Conservation (phyloP, 352 stramenopile genomes). For the Phytopythium helicoides region DNA sequence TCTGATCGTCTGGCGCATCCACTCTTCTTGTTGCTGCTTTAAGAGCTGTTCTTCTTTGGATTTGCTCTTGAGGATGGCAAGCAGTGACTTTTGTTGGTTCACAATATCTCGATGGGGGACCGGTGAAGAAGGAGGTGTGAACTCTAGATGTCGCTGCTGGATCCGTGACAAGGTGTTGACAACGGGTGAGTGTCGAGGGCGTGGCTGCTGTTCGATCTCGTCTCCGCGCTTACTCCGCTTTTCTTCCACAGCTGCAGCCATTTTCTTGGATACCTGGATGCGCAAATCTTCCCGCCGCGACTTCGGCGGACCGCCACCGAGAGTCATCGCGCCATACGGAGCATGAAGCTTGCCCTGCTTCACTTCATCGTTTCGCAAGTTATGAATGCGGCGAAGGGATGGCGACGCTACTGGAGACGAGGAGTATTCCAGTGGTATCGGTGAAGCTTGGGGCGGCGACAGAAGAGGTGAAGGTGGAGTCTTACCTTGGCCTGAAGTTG, state of each 20-base stretch:
- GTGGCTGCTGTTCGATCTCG: constrained; percentile 3
- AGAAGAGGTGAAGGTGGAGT: constrained; percentile 1
- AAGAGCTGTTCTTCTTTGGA: constrained; percentile 62
- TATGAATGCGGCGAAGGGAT: constrained; percentile 22
- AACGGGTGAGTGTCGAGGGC: neutral
- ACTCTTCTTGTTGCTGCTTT: constrained; percentile 73
- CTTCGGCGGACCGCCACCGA: constrained; percentile 7
- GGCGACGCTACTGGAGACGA: constrained; percentile 26
- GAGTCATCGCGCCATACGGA: neutral
- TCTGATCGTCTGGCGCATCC: constrained; percentile 53
- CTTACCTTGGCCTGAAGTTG: neutral
- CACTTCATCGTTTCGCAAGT: constrained; percentile 15
- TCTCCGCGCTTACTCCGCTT: neutral
- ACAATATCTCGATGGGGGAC: constrained; percentile 62
- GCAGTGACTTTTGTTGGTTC: constrained; percentile 53
- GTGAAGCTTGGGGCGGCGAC: constrained; percentile 1
- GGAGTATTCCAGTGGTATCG: constrained; percentile 30
- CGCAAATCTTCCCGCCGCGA: constrained; percentile 56
- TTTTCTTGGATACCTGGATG: constrained; percentile 81
- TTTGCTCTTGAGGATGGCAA: constrained; percentile 61
- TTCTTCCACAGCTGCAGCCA: constrained; percentile 39
- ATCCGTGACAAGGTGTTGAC: constrained; percentile 5
- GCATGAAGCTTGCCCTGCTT: constrained; percentile 9
- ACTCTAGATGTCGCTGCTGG: constrained; percentile 24
- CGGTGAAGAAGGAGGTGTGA: constrained; percentile 52